Base-by-base conservation (phyloP, 345 rosid genomes). In the Cardamine resedifolia region DNA sequence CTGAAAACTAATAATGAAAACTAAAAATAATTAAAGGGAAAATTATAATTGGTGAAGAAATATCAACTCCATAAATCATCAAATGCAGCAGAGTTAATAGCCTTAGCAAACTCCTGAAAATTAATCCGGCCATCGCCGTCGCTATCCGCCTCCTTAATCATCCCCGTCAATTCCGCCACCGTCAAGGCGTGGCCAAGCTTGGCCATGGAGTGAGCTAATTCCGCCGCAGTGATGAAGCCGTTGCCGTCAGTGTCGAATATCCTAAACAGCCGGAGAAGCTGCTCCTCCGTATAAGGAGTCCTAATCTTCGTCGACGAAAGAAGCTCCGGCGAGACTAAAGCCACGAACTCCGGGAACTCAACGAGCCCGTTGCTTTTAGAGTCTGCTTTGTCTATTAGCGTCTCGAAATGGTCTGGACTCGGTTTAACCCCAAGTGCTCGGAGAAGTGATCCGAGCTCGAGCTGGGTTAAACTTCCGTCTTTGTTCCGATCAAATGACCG, bases 111-210 rank as follows among this genome's bases (percentile, higher is more conserved):
- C 75, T 95, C 97, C 57, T 84, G 81, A 62, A 89, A 95, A 58
- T 83, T 85, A 34, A 95, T 95, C 75, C 88, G 74, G 0, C 99
- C 99, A 30, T 95, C 97, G 0, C 99, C 99, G 18, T 95, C 97
- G 1, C 85, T 81, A 67, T 95, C 99, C 0, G 97, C 99, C 72
- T 95, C 99, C 81, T 66, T 90, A 58, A 95, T 95, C 99, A 95
- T 95, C 68, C 91, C 99, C 0, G 91, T 85, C 72, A 95, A 70
- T 78, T 95, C 97, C 58, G 85, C 93, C 0, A 81, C 93, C 0
- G 94, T 89, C 59, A 92, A 82, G 0, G 90, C 88, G 33, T 92
- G 90, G n/a, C 96, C 96, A 6, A 89, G 74, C 77, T 79, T 88
- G 0, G 98, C 96, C 98, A 89, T 92, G 0, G 96, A 87, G 68